Evolutionary conservation across 345 rosid genomes (phyloP).

Genomic region (Moricandia arvensis): DNA sequence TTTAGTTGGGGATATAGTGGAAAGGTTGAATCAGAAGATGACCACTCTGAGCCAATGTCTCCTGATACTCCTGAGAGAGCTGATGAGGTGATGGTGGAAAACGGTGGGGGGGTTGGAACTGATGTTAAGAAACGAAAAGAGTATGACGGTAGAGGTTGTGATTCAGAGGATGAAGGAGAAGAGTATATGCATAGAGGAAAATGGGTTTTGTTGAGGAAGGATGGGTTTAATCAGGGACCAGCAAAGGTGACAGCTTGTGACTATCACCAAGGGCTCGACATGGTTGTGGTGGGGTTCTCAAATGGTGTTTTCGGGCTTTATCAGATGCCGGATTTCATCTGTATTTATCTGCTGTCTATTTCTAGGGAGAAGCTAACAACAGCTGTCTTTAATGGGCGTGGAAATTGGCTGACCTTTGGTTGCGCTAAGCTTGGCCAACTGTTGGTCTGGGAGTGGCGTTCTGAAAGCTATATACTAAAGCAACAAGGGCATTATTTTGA

Average conservation of each 20-base stretch:
- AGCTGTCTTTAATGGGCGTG: conserved; percentile 77
- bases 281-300: conserved; percentile 82
- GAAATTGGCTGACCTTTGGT: conserved; percentile 95
- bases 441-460: conserved; percentile 97
- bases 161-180: conserved; percentile 34
- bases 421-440: conserved; percentile 92
- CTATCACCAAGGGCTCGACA: conserved; percentile 79
- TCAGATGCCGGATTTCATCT: conserved; percentile 93
- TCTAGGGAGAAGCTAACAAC: conserved; percentile 89
- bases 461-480: conserved; percentile 91
- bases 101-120: not conserved
- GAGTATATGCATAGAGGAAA: conserved; percentile 61
- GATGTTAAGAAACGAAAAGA: conserved; percentile 57
- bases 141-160: conserved; percentile 47
- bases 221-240: conserved; percentile 66
- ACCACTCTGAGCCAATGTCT: conserved; percentile 42
- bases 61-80: conserved; percentile 67
- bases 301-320: conserved; percentile 91
- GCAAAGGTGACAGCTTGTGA: conserved; percentile 78
- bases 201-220: conserved; percentile 79
- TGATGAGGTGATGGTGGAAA: conserved; percentile 40
- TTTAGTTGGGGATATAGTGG: conserved; percentile 68
- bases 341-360: conserved; percentile 76
- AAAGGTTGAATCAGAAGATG: conserved; percentile 41
- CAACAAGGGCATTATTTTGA: conserved; percentile 98